Base-by-base conservation (phyloP, 495 filamentous ascomycete species). In the Penicillium lividum region DNA sequence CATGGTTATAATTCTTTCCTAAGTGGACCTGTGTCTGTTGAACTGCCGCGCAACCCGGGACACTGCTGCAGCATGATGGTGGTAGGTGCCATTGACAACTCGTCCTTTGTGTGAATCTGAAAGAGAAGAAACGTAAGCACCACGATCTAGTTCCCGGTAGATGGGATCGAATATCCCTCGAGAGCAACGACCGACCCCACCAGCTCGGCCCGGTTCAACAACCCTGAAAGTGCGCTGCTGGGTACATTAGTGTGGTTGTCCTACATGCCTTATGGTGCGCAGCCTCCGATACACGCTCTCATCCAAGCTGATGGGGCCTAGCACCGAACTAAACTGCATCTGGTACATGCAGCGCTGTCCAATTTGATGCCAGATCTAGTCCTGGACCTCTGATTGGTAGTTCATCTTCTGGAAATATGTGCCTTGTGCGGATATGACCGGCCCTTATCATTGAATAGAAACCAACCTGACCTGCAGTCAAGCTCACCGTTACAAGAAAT, bases 141-240 rank as follows among this genome's bases (percentile, higher is more conserved):
- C 25, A 36, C 16, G 3, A 29, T 43, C 7, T 47, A 44, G 38
- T 48, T 46, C 42, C 15, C 18, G 18, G 28, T 18, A 30, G 33
- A 11, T 40, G 50, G 18, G 13, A 40, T 48, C 18, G 4, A 25
- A 22, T 31, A 30, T 45, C 22, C 45, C 43, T 59, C 51, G 51
- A 16, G 13, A n/a, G 53, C 10, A 53, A 33, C 15, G 28, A 33
- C 29, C 29, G n/a, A 34, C 48, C 10, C 34, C 29, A 54, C 56
- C 53, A 54, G 44, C 45, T 60, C 45, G 50, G 59, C 42, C 57
- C 50, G 59, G 60, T 62, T 66, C 63, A 66, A 47, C 56, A 65
- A 65, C 48, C 56, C 56, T 62, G 63, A 44, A 52, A 33, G 36
- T 59, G 58, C 51, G 30, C 34, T 51, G 22, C 42, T 50, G 16